Percentiles rank a stretch among this genome's conserved stretches.
phyloP scores from a whole-genome alignment of 1,139 yeast species.

The Pichia sp. region DNA sequence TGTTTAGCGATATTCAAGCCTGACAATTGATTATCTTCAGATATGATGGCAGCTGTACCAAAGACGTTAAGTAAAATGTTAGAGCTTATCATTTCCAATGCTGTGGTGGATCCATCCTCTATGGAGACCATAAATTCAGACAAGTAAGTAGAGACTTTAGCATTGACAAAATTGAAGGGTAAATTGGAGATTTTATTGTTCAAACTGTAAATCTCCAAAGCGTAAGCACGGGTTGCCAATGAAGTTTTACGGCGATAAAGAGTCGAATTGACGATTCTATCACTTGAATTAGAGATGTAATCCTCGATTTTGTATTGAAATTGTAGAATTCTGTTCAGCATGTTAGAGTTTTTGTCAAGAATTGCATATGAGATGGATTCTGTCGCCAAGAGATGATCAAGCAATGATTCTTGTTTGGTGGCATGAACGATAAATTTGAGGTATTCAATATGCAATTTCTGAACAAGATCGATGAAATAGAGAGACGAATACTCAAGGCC shows the following conservation, averaged over 20 bases:
- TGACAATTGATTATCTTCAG: slow-evolving; percentile 39
- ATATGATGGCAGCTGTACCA: slow-evolving; percentile 43
- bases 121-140: slow-evolving; percentile 19
- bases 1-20: slow-evolving; percentile 43
- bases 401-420: slow-evolving; percentile 7
- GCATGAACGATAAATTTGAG: slow-evolving; percentile 15
- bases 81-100: slow-evolving; percentile 23
- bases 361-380: slow-evolving; percentile 10
- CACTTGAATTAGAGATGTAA: slow-evolving; percentile 19
- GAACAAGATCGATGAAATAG: slow-evolving; percentile 21
- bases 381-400: slow-evolving; percentile 14
- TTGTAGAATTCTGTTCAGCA: slow-evolving; percentile 26
- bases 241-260: slow-evolving; percentile 30
- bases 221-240: slow-evolving; percentile 34
- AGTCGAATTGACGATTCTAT: slow-evolving; percentile 19
- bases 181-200: slow-evolving; percentile 29
- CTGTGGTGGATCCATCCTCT: slow-evolving; percentile 17
- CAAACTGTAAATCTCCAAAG: slow-evolving; percentile 37
- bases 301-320: slow-evolving; percentile 15
- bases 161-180: slow-evolving; percentile 29
- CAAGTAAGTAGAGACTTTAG: slow-evolving; percentile 28
- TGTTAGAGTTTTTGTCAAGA: slow-evolving; percentile 11
- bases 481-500: slow-evolving; percentile 26
- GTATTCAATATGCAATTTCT: slow-evolving; percentile 20
- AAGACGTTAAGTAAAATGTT: slow-evolving; percentile 40